Conservation (phyloP, 2,329 filamentous ascomycete species). For the Pseudocercospora fijiensis region DNA sequence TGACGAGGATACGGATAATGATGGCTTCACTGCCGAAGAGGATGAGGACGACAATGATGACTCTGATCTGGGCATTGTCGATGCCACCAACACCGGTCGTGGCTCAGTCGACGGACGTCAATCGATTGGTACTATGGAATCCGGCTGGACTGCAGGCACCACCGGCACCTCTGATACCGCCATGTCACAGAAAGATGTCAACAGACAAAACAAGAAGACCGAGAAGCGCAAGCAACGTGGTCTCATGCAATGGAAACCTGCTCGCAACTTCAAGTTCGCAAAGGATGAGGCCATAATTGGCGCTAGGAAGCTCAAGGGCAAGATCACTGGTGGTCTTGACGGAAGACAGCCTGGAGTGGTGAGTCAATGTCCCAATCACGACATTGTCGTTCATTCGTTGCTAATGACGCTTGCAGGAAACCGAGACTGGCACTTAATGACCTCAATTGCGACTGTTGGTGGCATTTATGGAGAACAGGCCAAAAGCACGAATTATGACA, state of each 20-base stretch:
- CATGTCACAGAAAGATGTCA: slow-evolving; percentile 57
- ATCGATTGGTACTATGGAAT: slow-evolving; percentile 34
- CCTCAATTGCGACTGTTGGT: not conserved
- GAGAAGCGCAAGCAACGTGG: slow-evolving; percentile 84
- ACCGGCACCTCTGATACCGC: slow-evolving; percentile 28
- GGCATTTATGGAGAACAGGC: not conserved
- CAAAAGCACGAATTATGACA: not conserved
- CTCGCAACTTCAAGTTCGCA: slow-evolving; percentile 80
- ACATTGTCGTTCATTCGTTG: not conserved
- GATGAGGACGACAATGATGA: slow-evolving; percentile 37
- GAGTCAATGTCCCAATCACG: slow-evolving; percentile 12
- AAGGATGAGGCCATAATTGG: slow-evolving; percentile 85
- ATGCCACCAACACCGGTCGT: slow-evolving; percentile 45
- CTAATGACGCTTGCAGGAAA: slow-evolving; percentile 26
- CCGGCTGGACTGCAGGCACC: slow-evolving; percentile 38
- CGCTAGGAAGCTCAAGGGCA: slow-evolving; percentile 70
- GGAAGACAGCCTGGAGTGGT: slow-evolving; percentile 82
- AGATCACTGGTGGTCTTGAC: slow-evolving; percentile 67
- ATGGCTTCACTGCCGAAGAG: slow-evolving; percentile 43
- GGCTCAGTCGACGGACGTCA: slow-evolving; percentile 28
- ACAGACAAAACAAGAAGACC: slow-evolving; percentile 64
- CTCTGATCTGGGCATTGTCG: slow-evolving; percentile 58
- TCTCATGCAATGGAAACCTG: slow-evolving; percentile 92
- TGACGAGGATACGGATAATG: slow-evolving; percentile 48
- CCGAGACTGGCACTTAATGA: slow-evolving; percentile 23